Base-by-base conservation (phyloP, 2,329 filamentous ascomycete species). In the Epichloe gansuensis region DNA sequence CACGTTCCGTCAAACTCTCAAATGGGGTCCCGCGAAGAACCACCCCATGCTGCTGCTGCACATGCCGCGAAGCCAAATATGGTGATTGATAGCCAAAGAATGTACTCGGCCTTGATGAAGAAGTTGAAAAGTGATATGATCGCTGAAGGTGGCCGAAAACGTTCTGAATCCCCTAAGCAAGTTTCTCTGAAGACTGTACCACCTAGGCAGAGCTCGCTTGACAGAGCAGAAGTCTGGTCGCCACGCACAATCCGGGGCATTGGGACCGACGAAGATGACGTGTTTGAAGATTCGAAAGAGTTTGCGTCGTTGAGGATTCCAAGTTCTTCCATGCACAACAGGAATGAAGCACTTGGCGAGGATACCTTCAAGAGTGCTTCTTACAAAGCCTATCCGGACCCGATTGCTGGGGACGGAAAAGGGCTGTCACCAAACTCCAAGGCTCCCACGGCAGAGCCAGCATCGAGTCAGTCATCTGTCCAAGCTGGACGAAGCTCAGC, bases 51-150 rank as follows among this genome's bases (percentile, higher is more conserved):
- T 36, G 17, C n/a, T 36, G 44, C 34, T 9, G 35, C 13, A 5
- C 51, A 52, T 59, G 38, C 58, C 52, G 56, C 58, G 6, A 45
- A 13, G 40, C 61, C 58, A 50, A 58, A 38, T 3, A 12, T 46
- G 43, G 49, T 68, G 0, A 67, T 80, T 25, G 74, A 82, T 52
- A 81, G 77, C 53, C 73, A 80, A 40, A 73, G 76, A 38, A 72
- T 85, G 3, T 85, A 82, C 59, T 80, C 78, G 5, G 82, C 81
- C 1, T 66, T 86, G n/a, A 78, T 85, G 66, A 77, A 77, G 55
- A 71, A 73, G 36, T 64, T 80, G 42, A 64, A 71, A 9, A 70
- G 74, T 11, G 69, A 67, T 2, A 67, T 66, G 38, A 51, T 54
- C 12, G 42, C 56, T 15, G 47, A 54, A 35, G 56, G 50, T 1